Evolutionary conservation across 2,329 filamentous ascomycete species (phyloP), one percentile per base, ranked within the genome.

Genomic region (Ophiosphaerella korrae): DNA sequence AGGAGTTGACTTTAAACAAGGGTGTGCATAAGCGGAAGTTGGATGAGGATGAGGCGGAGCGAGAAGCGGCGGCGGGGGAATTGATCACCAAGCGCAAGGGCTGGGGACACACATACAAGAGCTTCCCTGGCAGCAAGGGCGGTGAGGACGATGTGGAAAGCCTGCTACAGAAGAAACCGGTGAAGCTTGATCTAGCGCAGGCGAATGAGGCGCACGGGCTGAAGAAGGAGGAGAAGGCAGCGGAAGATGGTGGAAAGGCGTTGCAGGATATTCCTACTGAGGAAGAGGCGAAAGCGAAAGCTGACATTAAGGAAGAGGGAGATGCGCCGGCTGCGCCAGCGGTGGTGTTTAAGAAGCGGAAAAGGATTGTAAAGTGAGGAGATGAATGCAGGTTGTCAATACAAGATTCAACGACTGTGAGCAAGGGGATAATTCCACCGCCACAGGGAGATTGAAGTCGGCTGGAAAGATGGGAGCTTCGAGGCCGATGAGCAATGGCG

Each of bases 341-440:
- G 2, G 81, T 91, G 2, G 77, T 91, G 3, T 94, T 93, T 74
- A 93, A 92, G 75, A 92, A 92, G 76, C 79, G 89, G 46, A 93
- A 91, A 67, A 93, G 84, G 12, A 88, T 59, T 86, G 77, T 83
- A 80, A 43, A 78, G 50, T 71, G 64, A 71, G 11, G 26, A 11
- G 11, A 29, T 29, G 26, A 11, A 11, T 11, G 11, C 6, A 29
- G 11, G 11, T 29, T 7, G 7, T 7, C 26, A 29, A 29, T 8
- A 29, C 7, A 11, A 8, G 26, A 29, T 29, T 9, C 3, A 7
- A 29, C 11, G 26, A 29, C 26, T 21, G 8, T 29, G 6, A 9
- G 7, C 6, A 11, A 6, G 26, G 6, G 7, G 26, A 8, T 29
- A 29, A 29, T 9, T 29, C 11, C 6, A 29, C 7, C 26, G 26